Conservation (phyloP, 805 yeast species). For the Ogataea degrootiae region DNA sequence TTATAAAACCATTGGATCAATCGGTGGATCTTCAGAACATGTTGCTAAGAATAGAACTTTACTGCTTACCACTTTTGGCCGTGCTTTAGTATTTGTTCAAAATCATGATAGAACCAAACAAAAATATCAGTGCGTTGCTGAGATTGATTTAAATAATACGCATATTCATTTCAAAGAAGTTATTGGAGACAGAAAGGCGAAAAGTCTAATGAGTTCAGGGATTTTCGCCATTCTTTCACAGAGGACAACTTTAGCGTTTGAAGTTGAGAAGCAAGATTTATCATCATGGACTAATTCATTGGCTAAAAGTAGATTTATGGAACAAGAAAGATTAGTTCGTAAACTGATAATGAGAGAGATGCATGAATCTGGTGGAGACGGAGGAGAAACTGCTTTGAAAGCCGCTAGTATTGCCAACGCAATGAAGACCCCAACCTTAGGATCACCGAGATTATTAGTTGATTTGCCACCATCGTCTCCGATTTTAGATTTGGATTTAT, state of each 20-base stretch:
- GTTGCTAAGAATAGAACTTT: constrained; percentile 43
- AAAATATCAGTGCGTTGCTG: constrained; percentile 45
- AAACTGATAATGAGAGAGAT: constrained; percentile 19
- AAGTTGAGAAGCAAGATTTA: constrained; percentile 47
- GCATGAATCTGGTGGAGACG: constrained; percentile 28
- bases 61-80: constrained; percentile 57
- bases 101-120: constrained; percentile 32
- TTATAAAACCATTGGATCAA: constrained; percentile 5
- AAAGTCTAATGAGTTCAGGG: constrained; percentile 36
- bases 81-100: constrained; percentile 51
- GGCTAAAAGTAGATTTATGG: constrained; percentile 43
- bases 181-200: constrained; percentile 33
- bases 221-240: constrained; percentile 54
- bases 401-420: constrained; percentile 32
- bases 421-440: constrained; percentile 12
- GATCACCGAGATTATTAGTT: constrained; percentile 10
- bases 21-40: constrained; percentile 11
- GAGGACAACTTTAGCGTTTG: constrained; percentile 51
- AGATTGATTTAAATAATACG: constrained; percentile 49
- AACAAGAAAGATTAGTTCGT: constrained; percentile 39
- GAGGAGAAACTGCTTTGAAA: constrained; percentile 33
- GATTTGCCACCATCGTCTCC: constrained; percentile 19
- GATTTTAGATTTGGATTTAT: constrained; percentile 8
- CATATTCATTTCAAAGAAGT: constrained; percentile 58
- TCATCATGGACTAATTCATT: constrained; percentile 54